These are phyloP conservation scores for Beauveria pseudobassiana DNA, from an alignment of 2,329 filamentous ascomycete genomes.

Conservation along the genomic window DNA sequence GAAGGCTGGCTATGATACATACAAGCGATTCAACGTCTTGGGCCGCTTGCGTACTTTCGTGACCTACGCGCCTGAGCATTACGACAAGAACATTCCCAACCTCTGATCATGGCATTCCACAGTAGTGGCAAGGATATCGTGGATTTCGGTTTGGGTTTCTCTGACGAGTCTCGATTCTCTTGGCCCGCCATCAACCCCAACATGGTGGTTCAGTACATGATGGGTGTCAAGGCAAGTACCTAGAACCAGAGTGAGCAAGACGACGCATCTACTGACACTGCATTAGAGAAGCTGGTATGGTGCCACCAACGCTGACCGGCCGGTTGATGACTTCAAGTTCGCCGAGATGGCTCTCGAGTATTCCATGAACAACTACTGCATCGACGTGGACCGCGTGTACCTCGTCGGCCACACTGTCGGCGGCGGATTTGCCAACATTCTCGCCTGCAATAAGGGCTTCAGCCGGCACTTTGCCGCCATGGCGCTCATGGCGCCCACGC, in stretches of 20 bases:
- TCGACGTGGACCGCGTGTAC: slow-evolving; percentile 30
- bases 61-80: background rate
- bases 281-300: slow-evolving; percentile 30
- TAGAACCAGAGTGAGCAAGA: background rate
- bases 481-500: slow-evolving; percentile 23
- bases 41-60: background rate
- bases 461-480: slow-evolving; percentile 30
- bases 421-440: slow-evolving; percentile 30
- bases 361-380: slow-evolving; percentile 26
- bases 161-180: background rate
- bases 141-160: too few species aligned
- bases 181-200: background rate
- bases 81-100: background rate
- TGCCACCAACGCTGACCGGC: slow-evolving; percentile 22
- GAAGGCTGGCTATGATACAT: background rate
- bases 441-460: slow-evolving; percentile 29
- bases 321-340: slow-evolving; percentile 33
- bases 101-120: background rate
- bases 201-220: slow-evolving; percentile 33
- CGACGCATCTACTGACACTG: background rate
- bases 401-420: slow-evolving; percentile 33
- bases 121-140: background rate
- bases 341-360: slow-evolving; percentile 30
- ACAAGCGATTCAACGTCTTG: background rate
- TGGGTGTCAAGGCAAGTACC: slow-evolving; percentile 27